Evolutionary conservation across 768 basidiomycete species (phyloP), one percentile per base, ranked within the genome.

Genomic region (Lactarius evosmus): DNA sequence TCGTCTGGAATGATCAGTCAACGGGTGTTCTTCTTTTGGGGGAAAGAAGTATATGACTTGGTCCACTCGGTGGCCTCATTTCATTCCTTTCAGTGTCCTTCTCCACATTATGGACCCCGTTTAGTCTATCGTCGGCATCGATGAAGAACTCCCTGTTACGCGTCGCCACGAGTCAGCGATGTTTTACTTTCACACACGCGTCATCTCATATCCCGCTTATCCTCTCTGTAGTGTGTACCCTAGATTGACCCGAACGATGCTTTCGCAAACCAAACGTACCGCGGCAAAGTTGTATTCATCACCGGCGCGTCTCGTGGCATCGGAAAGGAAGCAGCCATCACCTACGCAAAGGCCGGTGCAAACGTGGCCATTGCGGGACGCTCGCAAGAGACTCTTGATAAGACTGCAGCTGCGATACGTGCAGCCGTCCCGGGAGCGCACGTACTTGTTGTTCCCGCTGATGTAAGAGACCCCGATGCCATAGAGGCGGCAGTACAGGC

Each of bases 251-350:
- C 53, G n/a, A 58, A 41, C 3, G 22, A 34, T 0, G 27, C 30
- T 22, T 55, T 32, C 29, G 40, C 51, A n/a, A 38, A 27, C n/a
- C 29, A 60, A 57, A 66, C 65, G 25, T 67, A 63, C 51, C 59
- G 55, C 27, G 68, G 59, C 7, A 65, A 67, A 49, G 66, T 70
- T 44, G 70, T 69, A 9, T 53, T 69, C 30, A 44, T 71, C 30
- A 64, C 68, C 4, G 70, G 70, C 14, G 66, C 66, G 4, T 67
- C 62, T 7, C 60, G 60, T n/a, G 69, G 69, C 27, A 69, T 71
- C 30, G 70, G 69, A 16, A 14, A 61, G n/a, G 69, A 64, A 14
- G 54, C 60, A 5, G 67, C 69, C 3, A 51, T 58, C 17, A 25
- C 63, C 25, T 70, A 66, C 27, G 69, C 69, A 9, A 32, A 57